Percentiles rank a stretch among this genome's conserved stretches.
These are phyloP conservation scores for Colletotrichum spaethianum DNA, from an alignment of 2,329 filamentous ascomycete genomes.

Conservation along the genomic window DNA sequence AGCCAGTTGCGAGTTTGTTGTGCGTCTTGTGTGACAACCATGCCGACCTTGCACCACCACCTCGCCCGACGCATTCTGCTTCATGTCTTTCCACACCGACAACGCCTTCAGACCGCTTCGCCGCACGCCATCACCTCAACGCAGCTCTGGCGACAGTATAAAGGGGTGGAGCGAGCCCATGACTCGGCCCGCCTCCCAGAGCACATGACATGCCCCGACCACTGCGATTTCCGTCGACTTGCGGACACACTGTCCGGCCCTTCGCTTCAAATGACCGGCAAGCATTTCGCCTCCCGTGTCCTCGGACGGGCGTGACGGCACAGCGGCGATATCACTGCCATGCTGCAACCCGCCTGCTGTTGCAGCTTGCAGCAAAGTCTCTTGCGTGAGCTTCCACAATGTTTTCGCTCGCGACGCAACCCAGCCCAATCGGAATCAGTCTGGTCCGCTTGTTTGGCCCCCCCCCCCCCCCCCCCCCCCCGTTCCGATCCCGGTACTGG, in stretches of 20 bases:
- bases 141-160: conserved; percentile 13
- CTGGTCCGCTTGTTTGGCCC: neutral
- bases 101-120: conserved; percentile 9
- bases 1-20: conserved; percentile 16
- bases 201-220: conserved; percentile 18
- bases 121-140: conserved; percentile 1
- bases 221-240: conserved; percentile 13
- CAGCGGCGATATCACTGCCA: conserved; percentile 19
- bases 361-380: conserved; percentile 17
- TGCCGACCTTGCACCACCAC: conserved; percentile 11
- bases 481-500: conserved; percentile 17
- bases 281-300: conserved; percentile 13
- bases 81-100: conserved; percentile 9
- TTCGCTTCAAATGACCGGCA: conserved; percentile 17
- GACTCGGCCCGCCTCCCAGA: conserved; percentile 27
- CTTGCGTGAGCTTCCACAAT: neutral
- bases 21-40: conserved; percentile 24
- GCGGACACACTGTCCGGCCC: conserved; percentile 4
- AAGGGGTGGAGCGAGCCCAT: conserved; percentile 21
- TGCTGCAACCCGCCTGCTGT: conserved; percentile 24
- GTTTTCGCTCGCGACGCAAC: conserved; percentile 12
- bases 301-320: conserved; percentile 18
- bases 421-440: conserved; percentile 16
- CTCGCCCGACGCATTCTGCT: neutral
- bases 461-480: no score